Percentiles rank a stretch among this genome's conserved stretches.
Evolutionary conservation across 345 rosid genomes (phyloP).

Genomic region (Sisymbrium altissimum): DNA sequence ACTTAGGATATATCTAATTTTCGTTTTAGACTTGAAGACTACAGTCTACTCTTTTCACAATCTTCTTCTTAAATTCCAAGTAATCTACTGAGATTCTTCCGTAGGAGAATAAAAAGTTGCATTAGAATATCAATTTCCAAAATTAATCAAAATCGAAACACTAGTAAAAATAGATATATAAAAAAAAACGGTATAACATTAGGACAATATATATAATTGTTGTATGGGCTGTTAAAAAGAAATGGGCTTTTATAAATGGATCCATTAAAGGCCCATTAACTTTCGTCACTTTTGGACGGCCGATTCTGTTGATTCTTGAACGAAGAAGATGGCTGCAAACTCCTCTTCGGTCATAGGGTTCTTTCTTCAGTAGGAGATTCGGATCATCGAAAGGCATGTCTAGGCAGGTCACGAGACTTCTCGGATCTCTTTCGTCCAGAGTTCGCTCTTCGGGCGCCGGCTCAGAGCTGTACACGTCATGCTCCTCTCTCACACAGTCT

Average conservation of each 20-base stretch:
- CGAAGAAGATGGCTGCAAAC: neutral
- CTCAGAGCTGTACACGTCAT: slow-evolving; percentile 22
- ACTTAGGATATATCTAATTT: neutral
- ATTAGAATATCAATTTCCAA: neutral
- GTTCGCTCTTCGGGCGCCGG: slow-evolving; percentile 12
- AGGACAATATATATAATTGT: too few relatives aligned
- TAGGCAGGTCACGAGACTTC: slow-evolving; percentile 26
- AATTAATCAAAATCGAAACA: neutral
- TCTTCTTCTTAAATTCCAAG: neutral
- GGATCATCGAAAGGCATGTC: slow-evolving; percentile 23
- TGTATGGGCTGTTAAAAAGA: neutral
- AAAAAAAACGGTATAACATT: neutral
- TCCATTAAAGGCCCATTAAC: neutral
- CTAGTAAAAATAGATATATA: neutral
- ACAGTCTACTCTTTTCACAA: neutral
- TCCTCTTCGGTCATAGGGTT: slow-evolving; percentile 22
- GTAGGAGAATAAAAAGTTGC: too few relatives aligned
- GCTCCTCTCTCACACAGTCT: slow-evolving; percentile 30
- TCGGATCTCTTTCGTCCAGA: slow-evolving; percentile 27
- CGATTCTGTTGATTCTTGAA: slow-evolving; percentile 1
- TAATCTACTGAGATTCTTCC: neutral
- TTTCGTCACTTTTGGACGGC: neutral
- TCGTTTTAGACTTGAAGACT: neutral
- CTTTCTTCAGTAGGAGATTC: slow-evolving; percentile 1
- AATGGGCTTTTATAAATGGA: neutral